Base-by-base conservation (phyloP, 2,329 filamentous ascomycete genomes). In the Mariannaea elegans region DNA sequence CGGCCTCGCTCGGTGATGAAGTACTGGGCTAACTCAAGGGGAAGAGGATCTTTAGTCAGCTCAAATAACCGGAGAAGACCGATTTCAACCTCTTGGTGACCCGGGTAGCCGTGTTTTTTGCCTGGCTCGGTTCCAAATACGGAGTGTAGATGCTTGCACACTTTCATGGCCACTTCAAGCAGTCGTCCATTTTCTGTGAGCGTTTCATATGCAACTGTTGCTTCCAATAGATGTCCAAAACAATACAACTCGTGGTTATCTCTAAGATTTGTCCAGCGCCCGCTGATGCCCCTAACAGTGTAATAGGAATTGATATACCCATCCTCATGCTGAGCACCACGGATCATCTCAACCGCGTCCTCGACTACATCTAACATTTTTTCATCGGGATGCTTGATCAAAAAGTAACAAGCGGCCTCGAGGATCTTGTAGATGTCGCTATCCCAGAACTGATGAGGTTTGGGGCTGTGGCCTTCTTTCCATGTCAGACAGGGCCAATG, bases 381-480 rank as follows among this genome's bases (percentile, higher is more conserved):
- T 12, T 56, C 36, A 12, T 56, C 46, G 1, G 32, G 54, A 12
- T 56, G 21, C 14, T 50, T 50, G 13, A 44, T 45, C 12, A 56
- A 45, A 2, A 51, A 50, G 13, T 56, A 56, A 27, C 54, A 56
- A 13, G 46, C 54, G 18, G 46, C 54, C 3, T 56, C 54, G 3
- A 51, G 16, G 2, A 50, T 44, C 14, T 56, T 56, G 46, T 50
- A 50, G 18, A 56, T 44, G 10, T 56, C 54, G 46, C 54, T 56
- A n/a, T 56, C 54, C 54, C 54, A 56, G 54, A 56, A 56, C 7
- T 13, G 44, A 47, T 47, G 44, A 31, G 44, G 44, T 23, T 56
- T 48, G 19, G 47, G 19, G 1, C 18, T 2, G 23, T 56, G 52
- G 3, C 52, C 52, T 31, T 56, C 52, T 8, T 42, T 31, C 52